Conservation (phyloP, 108 stramenopile genomes). For the Cyclotella kingstonii region DNA sequence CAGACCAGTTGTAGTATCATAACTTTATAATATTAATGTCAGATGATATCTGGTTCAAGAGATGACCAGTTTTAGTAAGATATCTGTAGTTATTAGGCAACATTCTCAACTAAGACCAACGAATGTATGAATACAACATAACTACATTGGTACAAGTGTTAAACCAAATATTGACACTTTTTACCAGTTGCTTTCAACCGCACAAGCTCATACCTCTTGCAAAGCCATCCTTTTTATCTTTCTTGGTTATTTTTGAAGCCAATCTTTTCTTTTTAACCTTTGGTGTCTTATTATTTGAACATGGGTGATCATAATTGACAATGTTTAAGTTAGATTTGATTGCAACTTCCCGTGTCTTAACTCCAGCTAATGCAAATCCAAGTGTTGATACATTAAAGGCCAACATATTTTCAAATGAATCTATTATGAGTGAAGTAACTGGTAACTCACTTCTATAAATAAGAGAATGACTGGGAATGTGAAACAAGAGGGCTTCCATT, state of each 20-base stretch:
- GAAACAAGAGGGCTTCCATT: conserved; percentile 8
- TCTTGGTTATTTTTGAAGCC: conserved; percentile 26
- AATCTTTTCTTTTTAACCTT: conserved; percentile 40
- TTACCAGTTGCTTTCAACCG: neutral
- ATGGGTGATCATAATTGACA: neutral
- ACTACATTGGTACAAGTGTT: too few relatives aligned
- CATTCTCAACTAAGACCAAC: too few relatives aligned
- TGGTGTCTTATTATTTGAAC: conserved; percentile 4
- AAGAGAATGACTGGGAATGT: conserved; percentile 22
- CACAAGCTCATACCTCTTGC: conserved; percentile 41
- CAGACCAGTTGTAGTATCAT: too few relatives aligned
- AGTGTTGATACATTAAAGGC: conserved; percentile 26
- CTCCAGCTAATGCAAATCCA: conserved; percentile 35
- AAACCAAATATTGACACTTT: too few relatives aligned
- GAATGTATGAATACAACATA: too few relatives aligned
- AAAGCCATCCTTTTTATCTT: conserved; percentile 43
- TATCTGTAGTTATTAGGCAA: too few relatives aligned
- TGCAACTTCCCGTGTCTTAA: conserved; percentile 25
- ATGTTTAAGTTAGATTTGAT: conserved; percentile 1
- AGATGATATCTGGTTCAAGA: too few relatives aligned
- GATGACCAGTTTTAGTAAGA: too few relatives aligned
- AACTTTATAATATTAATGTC: too few relatives aligned
- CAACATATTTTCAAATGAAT: conserved; percentile 10
- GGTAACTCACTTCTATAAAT: conserved; percentile 22
- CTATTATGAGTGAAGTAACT: neutral